Percentiles rank a stretch among this genome's conserved stretches.
These are phyloP conservation scores for Diospyros kaki DNA, from an alignment of 148 eudicot genomes.

Conservation along the genomic window DNA sequence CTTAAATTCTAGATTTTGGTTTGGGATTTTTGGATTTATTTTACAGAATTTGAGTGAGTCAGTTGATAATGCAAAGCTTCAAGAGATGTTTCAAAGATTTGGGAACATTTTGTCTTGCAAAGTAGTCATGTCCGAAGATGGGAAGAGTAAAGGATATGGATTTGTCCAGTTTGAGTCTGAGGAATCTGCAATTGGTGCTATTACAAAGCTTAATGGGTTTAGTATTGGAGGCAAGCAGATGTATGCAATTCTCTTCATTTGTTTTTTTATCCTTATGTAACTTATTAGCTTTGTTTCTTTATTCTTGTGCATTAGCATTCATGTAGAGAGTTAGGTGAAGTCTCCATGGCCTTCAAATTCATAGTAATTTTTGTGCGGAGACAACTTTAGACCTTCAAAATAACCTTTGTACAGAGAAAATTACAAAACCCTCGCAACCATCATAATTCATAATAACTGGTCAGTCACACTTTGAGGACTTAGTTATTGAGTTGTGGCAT, in stretches of 20 bases:
- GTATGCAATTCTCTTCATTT: conserved; percentile 30
- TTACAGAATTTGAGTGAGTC: conserved; percentile 59
- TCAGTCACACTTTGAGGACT: too few species aligned
- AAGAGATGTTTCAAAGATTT: conserved; percentile 54
- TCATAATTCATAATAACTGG: too few species aligned
- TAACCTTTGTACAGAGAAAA: too few species aligned
- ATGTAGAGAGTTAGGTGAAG: neutral
- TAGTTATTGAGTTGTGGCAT: too few species aligned
- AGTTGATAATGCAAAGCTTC: conserved; percentile 49
- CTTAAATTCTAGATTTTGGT: too few species aligned
- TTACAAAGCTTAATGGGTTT: conserved; percentile 53
- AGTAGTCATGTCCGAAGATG: conserved; percentile 60
- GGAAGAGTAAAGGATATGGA: conserved; percentile 72
- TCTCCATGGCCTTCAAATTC: too few species aligned
- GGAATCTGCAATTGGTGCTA: conserved; percentile 60
- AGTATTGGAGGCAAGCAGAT: conserved; percentile 53
- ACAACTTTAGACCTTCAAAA: too few species aligned
- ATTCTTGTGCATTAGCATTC: neutral
- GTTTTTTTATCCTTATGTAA: neutral
- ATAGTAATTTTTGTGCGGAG: too few species aligned
- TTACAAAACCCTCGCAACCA: too few species aligned
- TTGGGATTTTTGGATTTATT: neutral
- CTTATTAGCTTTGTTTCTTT: neutral
- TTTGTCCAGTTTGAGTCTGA: conserved; percentile 66
- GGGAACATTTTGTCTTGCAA: conserved; percentile 68